Percentiles rank a stretch among this genome's conserved stretches.
phyloP scores from a whole-genome alignment of 352 stramenopile species.

The Pythium oligandrum region DNA sequence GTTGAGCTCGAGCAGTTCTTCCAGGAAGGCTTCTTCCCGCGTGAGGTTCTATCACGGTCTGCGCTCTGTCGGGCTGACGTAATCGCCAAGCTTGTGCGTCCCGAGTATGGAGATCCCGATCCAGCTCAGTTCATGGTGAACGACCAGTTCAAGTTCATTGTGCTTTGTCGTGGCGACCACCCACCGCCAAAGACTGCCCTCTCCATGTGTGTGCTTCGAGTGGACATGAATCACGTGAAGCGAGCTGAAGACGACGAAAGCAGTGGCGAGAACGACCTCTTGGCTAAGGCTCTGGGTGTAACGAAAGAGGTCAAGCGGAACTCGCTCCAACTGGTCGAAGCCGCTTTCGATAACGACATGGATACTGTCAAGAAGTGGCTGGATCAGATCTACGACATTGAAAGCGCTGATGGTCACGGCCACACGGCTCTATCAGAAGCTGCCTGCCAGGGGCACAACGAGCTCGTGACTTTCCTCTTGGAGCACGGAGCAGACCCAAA shows the following conservation, averaged over 20 bases:
- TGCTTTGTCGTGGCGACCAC: constrained; percentile 45
- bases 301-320: constrained; percentile 65
- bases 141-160: constrained; percentile 85
- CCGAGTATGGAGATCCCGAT: constrained; percentile 43
- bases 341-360: constrained; percentile 85
- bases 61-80: constrained; percentile 67
- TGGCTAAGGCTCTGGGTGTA: constrained; percentile 53
- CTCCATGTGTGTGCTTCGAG: constrained; percentile 63
- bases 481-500: constrained; percentile 83
- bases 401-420: constrained; percentile 79
- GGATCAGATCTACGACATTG: constrained; percentile 86
- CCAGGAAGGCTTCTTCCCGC: constrained; percentile 51
- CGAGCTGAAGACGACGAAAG: constrained; percentile 6
- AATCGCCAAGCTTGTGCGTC: constrained; percentile 37
- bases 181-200: constrained; percentile 48
- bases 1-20: constrained; percentile 84
- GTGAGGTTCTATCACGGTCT: constrained; percentile 61
- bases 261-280: constrained; percentile 14
- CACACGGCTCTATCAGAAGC: constrained; percentile 87
- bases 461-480: constrained; percentile 65
- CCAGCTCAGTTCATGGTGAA: constrained; percentile 62
- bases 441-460: constrained; percentile 73
- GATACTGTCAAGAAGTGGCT: constrained; percentile 59
- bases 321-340: constrained; percentile 80
- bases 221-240: constrained; percentile 16